These are phyloP conservation scores for Cytospora piceicola DNA, from an alignment of 2,329 filamentous ascomycete genomes.

Conservation along the genomic window DNA sequence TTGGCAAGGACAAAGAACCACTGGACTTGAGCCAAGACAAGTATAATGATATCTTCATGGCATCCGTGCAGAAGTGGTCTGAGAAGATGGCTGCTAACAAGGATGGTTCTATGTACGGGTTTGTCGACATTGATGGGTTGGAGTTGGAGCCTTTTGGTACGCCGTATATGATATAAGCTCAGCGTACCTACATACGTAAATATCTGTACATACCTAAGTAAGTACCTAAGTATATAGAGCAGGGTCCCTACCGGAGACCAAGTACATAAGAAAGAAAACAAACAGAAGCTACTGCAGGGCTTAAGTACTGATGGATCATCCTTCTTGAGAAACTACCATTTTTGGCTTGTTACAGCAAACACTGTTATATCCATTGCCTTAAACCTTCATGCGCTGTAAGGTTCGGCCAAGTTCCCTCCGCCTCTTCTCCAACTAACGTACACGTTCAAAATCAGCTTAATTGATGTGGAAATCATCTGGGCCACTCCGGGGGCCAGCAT, in stretches of 20 bases:
- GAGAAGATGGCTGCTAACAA: conserved; percentile 39
- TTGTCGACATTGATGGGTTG: conserved; percentile 38
- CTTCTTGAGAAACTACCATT: no score
- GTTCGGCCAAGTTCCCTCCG: no score
- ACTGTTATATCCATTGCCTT: no score
- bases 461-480: neutral
- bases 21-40: conserved; percentile 40
- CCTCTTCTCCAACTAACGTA: no score
- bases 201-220: no score
- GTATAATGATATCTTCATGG: conserved; percentile 38
- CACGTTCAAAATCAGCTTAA: neutral
- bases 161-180: conserved; percentile 30
- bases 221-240: no score
- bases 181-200: neutral
- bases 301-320: no score
- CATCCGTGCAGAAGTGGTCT: conserved; percentile 39
- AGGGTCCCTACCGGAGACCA: no score
- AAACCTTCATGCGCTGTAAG: no score
- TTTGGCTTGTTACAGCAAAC: no score
- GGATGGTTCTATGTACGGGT: conserved; percentile 41
- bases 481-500: neutral
- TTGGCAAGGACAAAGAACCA: conserved; percentile 34
- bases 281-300: no score
- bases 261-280: no score
- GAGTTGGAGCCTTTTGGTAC: conserved; percentile 41